phyloP scores from a whole-genome alignment of 2,329 filamentous ascomycete genomes.

The Pestalotiopsis sp. region DNA sequence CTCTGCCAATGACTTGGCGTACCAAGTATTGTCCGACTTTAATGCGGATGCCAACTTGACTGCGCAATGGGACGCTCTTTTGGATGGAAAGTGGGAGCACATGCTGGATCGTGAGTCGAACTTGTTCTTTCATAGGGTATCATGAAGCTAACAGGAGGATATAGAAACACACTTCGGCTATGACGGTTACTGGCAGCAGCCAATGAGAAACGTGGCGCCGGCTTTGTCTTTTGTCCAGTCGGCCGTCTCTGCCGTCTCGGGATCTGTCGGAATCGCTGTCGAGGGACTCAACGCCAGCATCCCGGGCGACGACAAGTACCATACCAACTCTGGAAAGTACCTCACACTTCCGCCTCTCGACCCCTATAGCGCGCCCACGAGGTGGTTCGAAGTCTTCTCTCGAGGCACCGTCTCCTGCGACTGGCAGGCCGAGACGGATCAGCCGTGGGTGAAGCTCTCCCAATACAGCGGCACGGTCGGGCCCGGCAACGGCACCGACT shows the following conservation, averaged over 20 bases:
- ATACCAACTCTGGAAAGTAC: constrained; percentile 53
- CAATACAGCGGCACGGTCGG: constrained; percentile 51
- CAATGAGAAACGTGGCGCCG: constrained; percentile 70
- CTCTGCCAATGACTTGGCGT: constrained; percentile 52
- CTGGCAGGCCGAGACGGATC: constrained; percentile 51
- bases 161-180: constrained; percentile 56
- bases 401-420: constrained; percentile 55
- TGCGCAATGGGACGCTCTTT: constrained; percentile 55
- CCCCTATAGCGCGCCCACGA: constrained; percentile 54
- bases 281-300: constrained; percentile 69
- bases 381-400: constrained; percentile 67
- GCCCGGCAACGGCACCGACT: constrained; percentile 47
- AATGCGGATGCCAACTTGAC: constrained; percentile 60
- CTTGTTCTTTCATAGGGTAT: background rate
- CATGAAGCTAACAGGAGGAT: background rate
- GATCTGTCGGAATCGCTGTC: constrained; percentile 63
- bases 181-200: constrained; percentile 66
- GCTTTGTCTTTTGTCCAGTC: constrained; percentile 62
- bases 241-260: constrained; percentile 58
- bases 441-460: constrained; percentile 54
- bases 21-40: constrained; percentile 53
- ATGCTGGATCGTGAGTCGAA: constrained; percentile 56
- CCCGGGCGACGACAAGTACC: constrained; percentile 67
- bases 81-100: constrained; percentile 64
- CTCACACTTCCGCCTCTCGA: constrained; percentile 59